Percentiles rank a stretch among this genome's conserved stretches.
These are phyloP conservation scores for Podospora anserina DNA, from an alignment of 495 filamentous ascomycete species.

Conservation along the genomic window DNA sequence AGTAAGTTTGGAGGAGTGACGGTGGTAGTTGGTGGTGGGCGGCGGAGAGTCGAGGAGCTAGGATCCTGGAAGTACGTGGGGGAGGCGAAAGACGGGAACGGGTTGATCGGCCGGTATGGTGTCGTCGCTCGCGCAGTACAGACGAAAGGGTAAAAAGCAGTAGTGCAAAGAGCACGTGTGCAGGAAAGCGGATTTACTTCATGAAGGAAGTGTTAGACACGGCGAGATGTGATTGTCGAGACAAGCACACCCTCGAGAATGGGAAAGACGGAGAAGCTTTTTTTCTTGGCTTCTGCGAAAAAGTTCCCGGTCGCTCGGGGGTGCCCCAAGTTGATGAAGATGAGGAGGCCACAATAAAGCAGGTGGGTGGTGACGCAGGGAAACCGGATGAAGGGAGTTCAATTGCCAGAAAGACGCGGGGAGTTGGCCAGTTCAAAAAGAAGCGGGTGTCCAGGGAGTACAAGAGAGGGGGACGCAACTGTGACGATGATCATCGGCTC, in stretches of 20 bases:
- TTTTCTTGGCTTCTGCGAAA: constrained; percentile 19
- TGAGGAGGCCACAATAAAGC: not conserved
- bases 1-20: not conserved
- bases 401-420: not conserved
- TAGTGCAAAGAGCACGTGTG: constrained; percentile 11
- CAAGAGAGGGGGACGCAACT: constrained; percentile 24
- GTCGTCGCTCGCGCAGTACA: not conserved
- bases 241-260: constrained; percentile 8
- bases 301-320: constrained; percentile 17
- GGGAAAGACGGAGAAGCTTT: not conserved
- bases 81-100: constrained; percentile 14
- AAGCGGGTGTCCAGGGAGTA: not conserved
- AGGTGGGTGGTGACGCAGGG: constrained; percentile 13
- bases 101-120: not conserved
- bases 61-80: constrained; percentile 15
- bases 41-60: constrained; percentile 12
- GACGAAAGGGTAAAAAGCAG: not conserved
- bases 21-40: not conserved
- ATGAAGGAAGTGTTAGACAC: constrained; percentile 23
- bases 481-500: constrained; percentile 33
- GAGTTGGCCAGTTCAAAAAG: constrained; percentile 1
- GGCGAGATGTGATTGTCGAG: constrained; percentile 16
- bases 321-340: constrained; percentile 18
- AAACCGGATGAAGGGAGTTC: constrained; percentile 10
- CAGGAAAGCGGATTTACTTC: constrained; percentile 26